Evolutionary conservation across 2,329 filamentous ascomycete species (phyloP), one percentile per base, ranked within the genome.

Genomic region (Fonsecaea pedrosoi): DNA sequence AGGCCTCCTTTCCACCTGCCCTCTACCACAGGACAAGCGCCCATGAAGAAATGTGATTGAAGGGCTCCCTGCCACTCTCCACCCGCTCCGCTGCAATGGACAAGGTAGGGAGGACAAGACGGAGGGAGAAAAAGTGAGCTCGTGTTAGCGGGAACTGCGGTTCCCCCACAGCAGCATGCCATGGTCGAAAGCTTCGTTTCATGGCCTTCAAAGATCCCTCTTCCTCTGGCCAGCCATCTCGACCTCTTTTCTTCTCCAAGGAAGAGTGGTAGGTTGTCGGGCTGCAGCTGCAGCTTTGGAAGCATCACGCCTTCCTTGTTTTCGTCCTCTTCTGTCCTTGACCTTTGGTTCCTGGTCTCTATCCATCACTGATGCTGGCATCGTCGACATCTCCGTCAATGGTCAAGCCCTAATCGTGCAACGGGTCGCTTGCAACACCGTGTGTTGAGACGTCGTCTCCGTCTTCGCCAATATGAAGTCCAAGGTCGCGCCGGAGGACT

Each of bases 351-450:
- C 35, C 48, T 32, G 8, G 10, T 40, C 37, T 34, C 34, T 40
- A 34, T 45, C 54, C 13, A 21, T 65, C 12, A 25, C 55, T 45
- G 68, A 70, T 68, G 68, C 68, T 68, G 68, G 68, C 68, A 61
- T 67, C 68, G 40, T 45, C 42, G 18, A 32, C 18, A 13, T 25
- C 34, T n/a, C 30, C 57, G 18, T 35, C 30, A 37, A 35, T 48
- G 37, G 25, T 66, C 30, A 48, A 32, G n/a, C 25, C 55, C 42
- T 54, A 59, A 62, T 65, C 54, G 67, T 60, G 64, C 34, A 64
- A 61, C 18, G 37, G 37, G 32, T 61, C 45, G 54, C 53, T 54
- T 21, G 18, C 40, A 54, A 61, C 61, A 45, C 53, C 45, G 54
- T 18, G 53, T 54, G 45, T 60, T 25, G 56, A 67, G 54, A 34